Percentiles rank a stretch among this genome's conserved stretches.
Evolutionary conservation across 2,329 filamentous ascomycete genomes (phyloP).

Genomic region (Colletotrichum shisoi): DNA sequence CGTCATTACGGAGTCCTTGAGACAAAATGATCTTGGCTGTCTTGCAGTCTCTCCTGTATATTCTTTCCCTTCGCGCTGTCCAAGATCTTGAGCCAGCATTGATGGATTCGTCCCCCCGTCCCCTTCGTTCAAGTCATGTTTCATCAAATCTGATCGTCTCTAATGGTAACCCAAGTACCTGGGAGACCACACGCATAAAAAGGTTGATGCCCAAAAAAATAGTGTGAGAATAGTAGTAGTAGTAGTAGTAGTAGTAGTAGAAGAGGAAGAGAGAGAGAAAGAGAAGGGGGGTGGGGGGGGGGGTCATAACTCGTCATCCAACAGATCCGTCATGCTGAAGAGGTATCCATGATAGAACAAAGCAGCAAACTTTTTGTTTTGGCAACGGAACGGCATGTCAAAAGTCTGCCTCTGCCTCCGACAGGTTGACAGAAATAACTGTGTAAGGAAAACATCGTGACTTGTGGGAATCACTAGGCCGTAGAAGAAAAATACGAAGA

Average conservation of each 20-base stretch:
- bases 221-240: constrained; percentile 5
- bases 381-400: constrained; percentile 34
- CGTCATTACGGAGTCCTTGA: not conserved
- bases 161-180: constrained; percentile 17
- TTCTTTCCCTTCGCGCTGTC: not conserved
- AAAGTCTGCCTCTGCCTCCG: constrained; percentile 35
- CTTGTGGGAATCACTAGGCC: constrained; percentile 39
- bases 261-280: constrained; percentile 5
- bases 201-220: constrained; percentile 13
- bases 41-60: constrained; percentile 12
- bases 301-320: constrained; percentile 38
- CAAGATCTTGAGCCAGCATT: not conserved
- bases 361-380: constrained; percentile 38
- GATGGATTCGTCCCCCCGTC: not conserved
- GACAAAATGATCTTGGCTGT: not conserved
- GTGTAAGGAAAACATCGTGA: constrained; percentile 35
- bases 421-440: constrained; percentile 38
- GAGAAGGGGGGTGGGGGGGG: not conserved
- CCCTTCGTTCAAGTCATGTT: constrained; percentile 16
- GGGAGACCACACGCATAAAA: constrained; percentile 14
- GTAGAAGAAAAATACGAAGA: constrained; percentile 35
- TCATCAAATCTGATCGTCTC: constrained; percentile 21
- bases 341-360: constrained; percentile 40
- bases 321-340: constrained; percentile 40
- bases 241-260: not conserved